Percentiles rank a stretch among this genome's conserved stretches.
phyloP scores from a whole-genome alignment of 495 filamentous ascomycete species.

The Lasiosphaeriaceae sp. region DNA sequence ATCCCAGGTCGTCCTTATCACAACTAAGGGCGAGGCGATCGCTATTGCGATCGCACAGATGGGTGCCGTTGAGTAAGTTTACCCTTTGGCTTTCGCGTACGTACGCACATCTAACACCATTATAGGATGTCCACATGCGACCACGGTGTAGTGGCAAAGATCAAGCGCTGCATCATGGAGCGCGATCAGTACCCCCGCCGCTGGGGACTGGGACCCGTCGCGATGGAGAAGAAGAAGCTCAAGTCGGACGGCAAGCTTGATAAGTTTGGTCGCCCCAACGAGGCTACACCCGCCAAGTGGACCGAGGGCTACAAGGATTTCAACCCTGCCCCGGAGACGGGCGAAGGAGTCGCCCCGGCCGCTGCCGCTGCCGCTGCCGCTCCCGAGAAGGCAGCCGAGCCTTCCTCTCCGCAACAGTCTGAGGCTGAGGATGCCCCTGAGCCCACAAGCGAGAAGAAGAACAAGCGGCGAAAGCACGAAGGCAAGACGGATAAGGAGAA shows the following conservation, averaged over 20 bases:
- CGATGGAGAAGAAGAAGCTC: conserved; percentile 96
- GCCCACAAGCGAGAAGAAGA: conserved; percentile 39
- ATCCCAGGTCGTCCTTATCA: conserved; percentile 91
- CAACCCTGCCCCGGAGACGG: conserved; percentile 41
- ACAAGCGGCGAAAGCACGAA: conserved; percentile 82
- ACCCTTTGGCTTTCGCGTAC: neutral
- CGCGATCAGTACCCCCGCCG: conserved; percentile 90
- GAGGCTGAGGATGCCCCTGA: conserved; percentile 36
- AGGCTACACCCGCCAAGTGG: conserved; percentile 89
- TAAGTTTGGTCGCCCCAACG: conserved; percentile 91
- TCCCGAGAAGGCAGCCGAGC: conserved; percentile 15
- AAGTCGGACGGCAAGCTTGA: conserved; percentile 97
- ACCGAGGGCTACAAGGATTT: conserved; percentile 85
- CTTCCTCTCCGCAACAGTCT: conserved; percentile 18
- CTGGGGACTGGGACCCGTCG: conserved; percentile 91
- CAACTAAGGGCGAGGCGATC: conserved; percentile 97
- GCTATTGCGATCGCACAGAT: conserved; percentile 93
- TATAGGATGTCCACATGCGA: conserved; percentile 73
- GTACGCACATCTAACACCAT: neutral
- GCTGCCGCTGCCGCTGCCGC: conserved; percentile 22
- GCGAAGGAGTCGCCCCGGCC: conserved; percentile 34
- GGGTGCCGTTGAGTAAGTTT: conserved; percentile 35
- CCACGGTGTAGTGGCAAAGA: conserved; percentile 94
- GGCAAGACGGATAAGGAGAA: conserved; percentile 74
- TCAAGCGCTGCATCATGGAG: conserved; percentile 98